Evolutionary conservation across 139 green algal genomes (phyloP).

Genomic region (Deuterostichococcus epilithicus): DNA sequence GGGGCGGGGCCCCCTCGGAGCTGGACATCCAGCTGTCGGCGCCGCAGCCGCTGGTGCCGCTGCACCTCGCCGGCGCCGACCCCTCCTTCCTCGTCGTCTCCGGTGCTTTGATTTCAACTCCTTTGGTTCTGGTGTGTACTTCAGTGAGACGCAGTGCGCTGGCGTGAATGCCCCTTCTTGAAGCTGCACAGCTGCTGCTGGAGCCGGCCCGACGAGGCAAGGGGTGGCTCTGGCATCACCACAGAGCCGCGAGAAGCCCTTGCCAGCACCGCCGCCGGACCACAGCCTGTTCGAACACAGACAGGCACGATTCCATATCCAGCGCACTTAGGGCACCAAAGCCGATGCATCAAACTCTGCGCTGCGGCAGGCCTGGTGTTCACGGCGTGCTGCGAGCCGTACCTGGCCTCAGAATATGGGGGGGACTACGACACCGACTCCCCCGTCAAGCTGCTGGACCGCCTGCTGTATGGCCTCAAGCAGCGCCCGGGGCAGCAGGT

Average conservation of each 20-base stretch:
- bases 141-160: too few species aligned
- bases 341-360: background rate
- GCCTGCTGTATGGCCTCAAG: slow-evolving; percentile 37
- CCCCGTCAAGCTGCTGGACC: slow-evolving; percentile 86
- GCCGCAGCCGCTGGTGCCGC: slow-evolving; percentile 39
- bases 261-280: too few species aligned
- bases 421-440: slow-evolving; percentile 81
- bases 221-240: too few species aligned
- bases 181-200: too few species aligned
- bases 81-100: slow-evolving; percentile 85
- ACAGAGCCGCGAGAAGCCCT: too few species aligned
- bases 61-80: slow-evolving; percentile 39
- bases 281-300: too few species aligned
- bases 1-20: slow-evolving; percentile 39
- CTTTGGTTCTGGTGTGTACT: too few species aligned
- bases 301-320: too few species aligned
- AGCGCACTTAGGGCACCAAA: too few species aligned
- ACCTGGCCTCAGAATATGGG: slow-evolving; percentile 78
- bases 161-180: too few species aligned
- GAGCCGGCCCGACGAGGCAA: too few species aligned
- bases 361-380: slow-evolving; percentile 52
- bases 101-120: background rate
- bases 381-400: slow-evolving; percentile 63
- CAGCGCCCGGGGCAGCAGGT: background rate
- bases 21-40: slow-evolving; percentile 36